phyloP scores from a whole-genome alignment of 257 asterid genomes.

The Solanum pimpinellifolium region DNA sequence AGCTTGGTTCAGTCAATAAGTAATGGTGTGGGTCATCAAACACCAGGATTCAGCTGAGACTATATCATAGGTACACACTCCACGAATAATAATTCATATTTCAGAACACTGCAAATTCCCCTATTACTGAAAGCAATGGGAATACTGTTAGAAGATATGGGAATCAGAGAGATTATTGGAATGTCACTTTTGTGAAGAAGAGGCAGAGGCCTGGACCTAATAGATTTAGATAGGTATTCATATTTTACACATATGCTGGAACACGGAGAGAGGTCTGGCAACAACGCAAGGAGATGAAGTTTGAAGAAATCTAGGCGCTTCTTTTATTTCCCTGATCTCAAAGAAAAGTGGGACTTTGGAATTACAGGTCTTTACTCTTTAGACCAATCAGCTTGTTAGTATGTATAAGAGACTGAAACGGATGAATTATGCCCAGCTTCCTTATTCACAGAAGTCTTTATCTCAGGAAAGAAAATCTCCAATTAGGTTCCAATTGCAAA shows the following conservation, averaged over 20 bases:
- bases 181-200: neutral
- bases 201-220: neutral
- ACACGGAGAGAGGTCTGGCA: neutral
- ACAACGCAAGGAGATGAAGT: neutral
- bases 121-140: neutral
- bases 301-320: neutral
- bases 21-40: neutral
- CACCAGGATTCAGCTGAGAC: neutral
- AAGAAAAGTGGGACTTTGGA: neutral
- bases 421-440: neutral
- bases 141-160: neutral
- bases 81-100: neutral
- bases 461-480: neutral
- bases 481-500: neutral
- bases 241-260: neutral
- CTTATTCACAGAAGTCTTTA: neutral
- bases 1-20: neutral
- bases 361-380: neutral
- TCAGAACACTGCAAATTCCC: neutral
- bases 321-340: neutral
- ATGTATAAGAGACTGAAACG: neutral
- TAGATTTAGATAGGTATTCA: neutral
- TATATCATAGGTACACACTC: neutral
- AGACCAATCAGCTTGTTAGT: neutral
- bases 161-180: neutral